phyloP scores from a whole-genome alignment of 768 basidiomycete species.

The Psilocybe azurescens region DNA sequence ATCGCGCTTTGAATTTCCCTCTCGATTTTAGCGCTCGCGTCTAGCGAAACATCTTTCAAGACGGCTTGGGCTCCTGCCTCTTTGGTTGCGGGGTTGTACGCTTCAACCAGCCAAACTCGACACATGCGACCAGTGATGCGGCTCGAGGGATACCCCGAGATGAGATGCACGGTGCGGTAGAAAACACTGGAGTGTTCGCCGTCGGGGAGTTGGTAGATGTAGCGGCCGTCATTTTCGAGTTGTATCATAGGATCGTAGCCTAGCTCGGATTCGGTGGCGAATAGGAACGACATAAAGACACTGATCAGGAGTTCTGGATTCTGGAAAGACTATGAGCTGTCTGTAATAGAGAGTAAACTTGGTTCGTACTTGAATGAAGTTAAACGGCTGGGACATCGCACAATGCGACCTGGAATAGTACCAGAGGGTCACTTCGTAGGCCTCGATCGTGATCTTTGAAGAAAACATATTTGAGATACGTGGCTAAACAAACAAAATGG shows the following conservation, averaged over 20 bases:
- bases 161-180: slow-evolving; percentile 13
- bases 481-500: background rate
- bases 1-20: slow-evolving; percentile 21
- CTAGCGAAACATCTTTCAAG: slow-evolving; percentile 28
- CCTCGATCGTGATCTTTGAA: background rate
- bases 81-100: background rate
- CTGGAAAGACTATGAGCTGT: slow-evolving; percentile 11
- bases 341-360: background rate
- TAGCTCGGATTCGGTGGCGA: slow-evolving; percentile 20
- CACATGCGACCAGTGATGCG: slow-evolving; percentile 18
- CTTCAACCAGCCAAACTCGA: slow-evolving; percentile 8
- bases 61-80: background rate
- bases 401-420: background rate
- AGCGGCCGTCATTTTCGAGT: background rate
- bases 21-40: slow-evolving; percentile 11
- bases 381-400: background rate
- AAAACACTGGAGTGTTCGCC: background rate
- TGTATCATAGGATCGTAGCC: slow-evolving; percentile 22
- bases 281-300: slow-evolving; percentile 23
- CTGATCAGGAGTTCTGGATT: slow-evolving; percentile 19
- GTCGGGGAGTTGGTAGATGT: slow-evolving; percentile 12
- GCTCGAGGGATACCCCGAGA: slow-evolving; percentile 16
- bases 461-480: background rate
- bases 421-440: background rate
- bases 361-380: background rate